These are phyloP conservation scores for Chlamydomonas sp. DNA, from an alignment of 139 green algal genomes.

Conservation along the genomic window DNA sequence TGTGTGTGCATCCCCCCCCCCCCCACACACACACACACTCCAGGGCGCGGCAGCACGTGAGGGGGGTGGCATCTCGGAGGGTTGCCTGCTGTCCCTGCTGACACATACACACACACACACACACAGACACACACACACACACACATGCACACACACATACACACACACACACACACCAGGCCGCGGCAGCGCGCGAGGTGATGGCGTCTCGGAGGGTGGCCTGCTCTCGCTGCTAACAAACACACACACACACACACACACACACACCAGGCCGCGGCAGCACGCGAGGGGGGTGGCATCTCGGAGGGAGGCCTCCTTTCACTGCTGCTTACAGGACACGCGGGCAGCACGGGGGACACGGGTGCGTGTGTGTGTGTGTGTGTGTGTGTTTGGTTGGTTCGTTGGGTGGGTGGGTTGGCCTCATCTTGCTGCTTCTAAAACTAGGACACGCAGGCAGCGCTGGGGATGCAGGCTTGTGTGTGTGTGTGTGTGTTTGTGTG, in stretches of 20 bases:
- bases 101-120: slow-evolving; percentile 3
- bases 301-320: neutral
- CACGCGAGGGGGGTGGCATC: neutral
- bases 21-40: too few relatives aligned
- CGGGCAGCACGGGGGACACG: too few relatives aligned
- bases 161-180: slow-evolving; percentile 16
- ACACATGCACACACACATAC: slow-evolving; percentile 12
- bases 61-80: too few relatives aligned
- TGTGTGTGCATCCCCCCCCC: too few relatives aligned
- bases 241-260: neutral
- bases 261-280: neutral
- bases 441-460: too few relatives aligned
- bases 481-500: too few relatives aligned
- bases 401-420: too few relatives aligned
- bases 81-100: too few relatives aligned
- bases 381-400: neutral
- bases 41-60: too few relatives aligned
- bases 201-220: neutral
- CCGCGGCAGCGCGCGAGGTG: neutral
- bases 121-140: slow-evolving; percentile 7
- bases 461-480: too few relatives aligned
- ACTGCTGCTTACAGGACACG: neutral
- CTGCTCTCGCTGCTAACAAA: neutral
- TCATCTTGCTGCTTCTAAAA: too few relatives aligned
- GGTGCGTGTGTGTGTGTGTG: too few relatives aligned